Conservation (phyloP, 78 protist species). For the Dictyostelium citrinum region DNA sequence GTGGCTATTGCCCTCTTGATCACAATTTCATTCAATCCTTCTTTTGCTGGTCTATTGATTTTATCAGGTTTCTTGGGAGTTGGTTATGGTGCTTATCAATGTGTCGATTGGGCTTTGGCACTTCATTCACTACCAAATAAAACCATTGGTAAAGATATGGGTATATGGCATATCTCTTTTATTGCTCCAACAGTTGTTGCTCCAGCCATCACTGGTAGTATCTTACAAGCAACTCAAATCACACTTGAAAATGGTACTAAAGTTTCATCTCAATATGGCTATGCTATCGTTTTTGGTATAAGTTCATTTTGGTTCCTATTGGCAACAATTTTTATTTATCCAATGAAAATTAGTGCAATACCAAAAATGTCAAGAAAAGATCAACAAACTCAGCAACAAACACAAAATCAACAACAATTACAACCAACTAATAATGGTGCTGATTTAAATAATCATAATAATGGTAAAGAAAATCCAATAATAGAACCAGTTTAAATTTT, state of each 20-base stretch:
- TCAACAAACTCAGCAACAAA: neutral
- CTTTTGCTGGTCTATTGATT: constrained; percentile 28
- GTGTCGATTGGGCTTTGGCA: constrained; percentile 78
- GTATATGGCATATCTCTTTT: constrained; percentile 70
- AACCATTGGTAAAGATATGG: constrained; percentile 73
- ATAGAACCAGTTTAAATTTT: neutral
- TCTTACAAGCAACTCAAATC: neutral
- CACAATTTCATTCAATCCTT: neutral
- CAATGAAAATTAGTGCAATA: constrained; percentile 10
- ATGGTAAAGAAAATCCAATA: neutral
- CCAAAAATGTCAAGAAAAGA: neutral
- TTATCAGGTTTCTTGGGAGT: constrained; percentile 33
- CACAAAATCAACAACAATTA: neutral
- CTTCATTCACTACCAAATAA: constrained; percentile 21
- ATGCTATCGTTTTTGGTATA: constrained; percentile 15
- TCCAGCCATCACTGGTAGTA: constrained; percentile 29
- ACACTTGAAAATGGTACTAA: neutral
- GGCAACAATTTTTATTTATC: constrained; percentile 52
- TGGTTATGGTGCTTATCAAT: constrained; percentile 71
- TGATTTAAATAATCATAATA: neutral
- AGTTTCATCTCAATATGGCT: neutral
- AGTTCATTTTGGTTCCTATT: constrained; percentile 35
- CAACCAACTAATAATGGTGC: neutral
- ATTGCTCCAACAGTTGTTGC: constrained; percentile 50
- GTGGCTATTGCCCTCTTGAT: constrained; percentile 12